Base-by-base conservation (phyloP, 495 filamentous ascomycete genomes). In the Amphirosellinia nigrospora region DNA sequence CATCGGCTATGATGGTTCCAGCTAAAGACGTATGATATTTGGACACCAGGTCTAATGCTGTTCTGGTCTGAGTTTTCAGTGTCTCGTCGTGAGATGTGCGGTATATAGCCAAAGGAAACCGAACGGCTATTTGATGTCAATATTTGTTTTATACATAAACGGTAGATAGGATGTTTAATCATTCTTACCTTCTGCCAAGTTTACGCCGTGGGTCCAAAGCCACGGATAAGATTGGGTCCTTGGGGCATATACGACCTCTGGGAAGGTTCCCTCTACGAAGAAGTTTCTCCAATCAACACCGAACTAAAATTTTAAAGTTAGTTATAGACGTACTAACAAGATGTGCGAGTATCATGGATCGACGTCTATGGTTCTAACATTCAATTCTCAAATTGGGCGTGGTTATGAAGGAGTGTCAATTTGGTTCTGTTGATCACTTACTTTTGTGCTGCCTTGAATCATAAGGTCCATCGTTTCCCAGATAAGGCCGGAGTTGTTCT, bases 241-340 rank as follows among this genome's bases (percentile, higher is more conserved):
- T 9, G 76, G 74, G 16, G 71, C 70, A 50, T 78, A 78, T 26
- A 71, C 74, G 30, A 78, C 74, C 30, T 77, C 72, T 71, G 77
- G 77, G 69, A 81, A 73, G 50, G 70, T 72, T 52, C 72, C 66
- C 63, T 77, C 64, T 28, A 75, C 75, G 72, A 71, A 79, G 53
- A 43, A 77, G 39, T 66, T 71, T 46, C 76, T 74, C 73, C 75
- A 79, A 50, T 85, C 75, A 69, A 84, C 84, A 59, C 82, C 78
- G 21, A 89, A 76, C 86, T 86, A 26, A 30, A 34, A 15, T 2
- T 28, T 4, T 30, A 30, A 55, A 36, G 15, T 61, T 16, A 68
- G 23, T n/a, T n/a, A 23, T 45, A 9, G 43, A 50, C n/a, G n/a
- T n/a, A 41, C 43, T 38, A 23, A 41, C 16, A 19, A 21, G 16